Base-by-base conservation (phyloP, 306 rosid species). In the Pyrus betulifolia region DNA sequence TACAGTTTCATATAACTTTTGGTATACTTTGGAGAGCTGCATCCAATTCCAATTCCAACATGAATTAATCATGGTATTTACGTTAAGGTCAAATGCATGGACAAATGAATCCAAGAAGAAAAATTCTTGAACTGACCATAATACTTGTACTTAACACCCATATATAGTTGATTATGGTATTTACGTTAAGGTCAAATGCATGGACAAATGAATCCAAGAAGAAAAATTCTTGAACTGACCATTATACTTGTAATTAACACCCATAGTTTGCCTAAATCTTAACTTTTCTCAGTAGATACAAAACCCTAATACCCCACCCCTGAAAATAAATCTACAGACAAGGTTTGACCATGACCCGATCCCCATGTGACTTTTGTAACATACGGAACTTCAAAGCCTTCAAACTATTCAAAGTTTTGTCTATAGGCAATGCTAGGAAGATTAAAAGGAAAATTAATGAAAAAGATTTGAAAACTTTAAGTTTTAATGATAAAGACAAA, bases 361-460 rank as follows among this genome's bases (percentile, higher is more conserved):
- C 66, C 57, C 81, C 83, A 82, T 86, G 87, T 85, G 92, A 85
- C 83, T 76, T 79, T 42, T 73, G 76, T 65, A 46, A 60, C 49
- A 80, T 76, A 80, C 71, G 96, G 90, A 90, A 84, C 92, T 92
- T 92, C 97, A 86, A 66, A 63, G 42, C 21, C 31, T 30, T 38
- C 68, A 35, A 51, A 42, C 59, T 21, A 3, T 33, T 28, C 13
- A 83, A 84, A 74, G 49, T 52, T 18, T 18, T 57, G 21, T 8
- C 38, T 57, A 35, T 69, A 0, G 42, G 0, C 0, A 38, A 8
- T 38, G 42, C 2, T 38, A 1, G 0, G 2, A 0, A 38, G 42
- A 38, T 0, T 7, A 7, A 38, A 38, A 25, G 27, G 2, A 25
- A 25, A 25, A 25, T 25, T 25, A 25, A 25, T 25, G 27, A 25